Percentiles rank a stretch among this genome's conserved stretches.
These are phyloP conservation scores for Flaveria ramosissima DNA, from an alignment of 129 eudicot genomes.

Conservation along the genomic window DNA sequence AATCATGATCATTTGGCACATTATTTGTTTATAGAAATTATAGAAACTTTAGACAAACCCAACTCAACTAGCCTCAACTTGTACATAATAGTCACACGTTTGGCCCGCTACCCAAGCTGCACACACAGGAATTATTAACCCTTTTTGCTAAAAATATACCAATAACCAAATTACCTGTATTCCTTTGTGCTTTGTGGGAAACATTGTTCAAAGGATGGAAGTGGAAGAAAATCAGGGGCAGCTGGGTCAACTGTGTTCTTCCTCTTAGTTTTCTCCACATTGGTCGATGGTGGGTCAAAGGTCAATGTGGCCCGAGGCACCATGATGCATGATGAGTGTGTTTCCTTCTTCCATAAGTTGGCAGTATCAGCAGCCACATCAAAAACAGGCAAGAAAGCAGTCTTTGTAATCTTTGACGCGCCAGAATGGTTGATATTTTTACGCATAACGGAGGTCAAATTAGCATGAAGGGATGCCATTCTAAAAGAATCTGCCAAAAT, in stretches of 20 bases:
- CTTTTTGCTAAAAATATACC: neutral
- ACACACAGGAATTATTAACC: neutral
- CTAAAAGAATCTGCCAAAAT: constrained; percentile 23
- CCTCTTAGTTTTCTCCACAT: constrained; percentile 46
- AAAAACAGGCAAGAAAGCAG: constrained; percentile 66
- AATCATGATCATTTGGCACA: neutral
- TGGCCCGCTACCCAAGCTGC: neutral
- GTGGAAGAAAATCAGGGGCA: constrained; percentile 93
- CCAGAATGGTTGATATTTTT: constrained; percentile 52
- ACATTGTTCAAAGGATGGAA: constrained; percentile 92
- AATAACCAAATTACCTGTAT: constrained; percentile 42
- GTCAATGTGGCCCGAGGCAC: constrained; percentile 79
- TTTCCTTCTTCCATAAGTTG: constrained; percentile 46
- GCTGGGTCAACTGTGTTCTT: constrained; percentile 88
- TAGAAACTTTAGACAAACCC: neutral
- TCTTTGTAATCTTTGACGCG: constrained; percentile 44
- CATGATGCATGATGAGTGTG: constrained; percentile 28
- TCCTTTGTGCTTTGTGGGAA: constrained; percentile 96
- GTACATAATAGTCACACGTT: neutral
- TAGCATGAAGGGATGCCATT: constrained; percentile 83
- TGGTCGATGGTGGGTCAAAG: constrained; percentile 74
- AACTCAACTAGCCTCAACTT: neutral
- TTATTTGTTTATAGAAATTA: neutral
- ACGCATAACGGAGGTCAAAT: constrained; percentile 63
- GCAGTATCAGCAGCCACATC: constrained; percentile 48